Evolutionary conservation across 257 asterid genomes (phyloP).

Genomic region (Solanum sejunctum): DNA sequence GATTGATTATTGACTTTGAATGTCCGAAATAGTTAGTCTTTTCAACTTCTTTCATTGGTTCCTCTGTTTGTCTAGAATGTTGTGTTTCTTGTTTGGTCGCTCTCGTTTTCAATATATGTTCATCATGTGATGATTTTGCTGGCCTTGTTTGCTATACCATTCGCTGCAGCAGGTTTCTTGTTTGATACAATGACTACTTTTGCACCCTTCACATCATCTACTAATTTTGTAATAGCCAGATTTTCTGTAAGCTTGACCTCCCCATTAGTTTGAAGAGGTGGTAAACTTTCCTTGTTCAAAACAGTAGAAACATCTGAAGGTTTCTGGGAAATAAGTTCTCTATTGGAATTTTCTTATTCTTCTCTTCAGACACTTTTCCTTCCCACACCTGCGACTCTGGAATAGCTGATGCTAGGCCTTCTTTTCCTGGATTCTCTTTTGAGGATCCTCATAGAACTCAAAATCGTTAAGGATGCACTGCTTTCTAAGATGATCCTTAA

Average conservation of each 20-base stretch:
- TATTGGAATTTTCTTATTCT: slow-evolving; percentile 18
- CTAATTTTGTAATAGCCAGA: background rate
- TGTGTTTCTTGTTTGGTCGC: too few species aligned
- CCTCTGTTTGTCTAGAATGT: too few species aligned
- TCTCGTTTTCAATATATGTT: too few species aligned
- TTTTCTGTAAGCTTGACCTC: background rate
- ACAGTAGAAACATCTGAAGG: slow-evolving; percentile 6
- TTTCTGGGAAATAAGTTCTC: slow-evolving; percentile 10
- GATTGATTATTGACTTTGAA: too few species aligned
- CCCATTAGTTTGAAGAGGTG: slow-evolving; percentile 1
- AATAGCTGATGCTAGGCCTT: slow-evolving; percentile 37
- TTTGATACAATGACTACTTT: slow-evolving; percentile 14
- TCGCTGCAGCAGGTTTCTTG: slow-evolving; percentile 7
- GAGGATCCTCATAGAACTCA: slow-evolving; percentile 60
- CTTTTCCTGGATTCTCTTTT: slow-evolving; percentile 47
- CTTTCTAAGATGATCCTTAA: slow-evolving; percentile 41
- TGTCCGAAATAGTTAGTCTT: too few species aligned
- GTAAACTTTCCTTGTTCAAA: slow-evolving; percentile 1
- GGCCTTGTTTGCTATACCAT: background rate
- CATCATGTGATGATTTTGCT: too few species aligned
- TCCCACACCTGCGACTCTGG: slow-evolving; percentile 18
- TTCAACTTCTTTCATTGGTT: too few species aligned
- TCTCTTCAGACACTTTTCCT: slow-evolving; percentile 9
- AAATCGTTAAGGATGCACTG: slow-evolving; percentile 59
- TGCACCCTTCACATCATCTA: slow-evolving; percentile 2